Evolutionary conservation across 192 early-diverging fungal genomes (phyloP).

Genomic region (Thoreauomyces humboldtii): DNA sequence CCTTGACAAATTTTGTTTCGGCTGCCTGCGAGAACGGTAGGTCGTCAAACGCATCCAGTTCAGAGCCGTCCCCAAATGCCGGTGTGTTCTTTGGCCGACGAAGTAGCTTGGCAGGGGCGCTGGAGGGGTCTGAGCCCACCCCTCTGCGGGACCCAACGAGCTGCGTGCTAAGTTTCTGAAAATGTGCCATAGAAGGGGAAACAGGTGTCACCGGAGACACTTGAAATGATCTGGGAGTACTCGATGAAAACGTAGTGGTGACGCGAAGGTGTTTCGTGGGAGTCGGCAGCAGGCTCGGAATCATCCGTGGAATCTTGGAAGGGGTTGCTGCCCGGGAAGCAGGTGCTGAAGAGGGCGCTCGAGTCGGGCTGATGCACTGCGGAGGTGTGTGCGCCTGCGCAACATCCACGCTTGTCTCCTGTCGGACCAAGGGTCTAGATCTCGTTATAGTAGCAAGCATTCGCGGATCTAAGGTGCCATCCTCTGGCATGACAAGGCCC

Average conservation of each 20-base stretch:
- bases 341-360: not conserved
- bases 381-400: too few species aligned
- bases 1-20: not conserved
- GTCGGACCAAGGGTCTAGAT: not conserved
- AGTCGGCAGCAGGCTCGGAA: slow-evolving; percentile 6
- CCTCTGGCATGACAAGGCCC: slow-evolving; percentile 10
- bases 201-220: not conserved
- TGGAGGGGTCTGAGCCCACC: not conserved
- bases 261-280: not conserved
- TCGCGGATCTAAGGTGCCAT: not conserved
- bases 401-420: too few species aligned
- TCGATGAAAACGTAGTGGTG: not conserved
- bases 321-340: slow-evolving; percentile 6
- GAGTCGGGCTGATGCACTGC: too few species aligned
- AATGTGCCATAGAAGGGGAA: not conserved
- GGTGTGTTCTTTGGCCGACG: slow-evolving; percentile 16
- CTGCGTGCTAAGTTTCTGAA: not conserved
- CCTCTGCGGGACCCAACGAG: not conserved
- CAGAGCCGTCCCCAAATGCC: slow-evolving; percentile 39
- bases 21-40: slow-evolving; percentile 8
- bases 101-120: slow-evolving; percentile 3
- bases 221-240: not conserved
- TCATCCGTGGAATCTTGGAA: slow-evolving; percentile 9
- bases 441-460: not conserved
- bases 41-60: slow-evolving; percentile 40